These are phyloP conservation scores for Aspergillus sparsus DNA, from an alignment of 495 filamentous ascomycete genomes.

Conservation along the genomic window DNA sequence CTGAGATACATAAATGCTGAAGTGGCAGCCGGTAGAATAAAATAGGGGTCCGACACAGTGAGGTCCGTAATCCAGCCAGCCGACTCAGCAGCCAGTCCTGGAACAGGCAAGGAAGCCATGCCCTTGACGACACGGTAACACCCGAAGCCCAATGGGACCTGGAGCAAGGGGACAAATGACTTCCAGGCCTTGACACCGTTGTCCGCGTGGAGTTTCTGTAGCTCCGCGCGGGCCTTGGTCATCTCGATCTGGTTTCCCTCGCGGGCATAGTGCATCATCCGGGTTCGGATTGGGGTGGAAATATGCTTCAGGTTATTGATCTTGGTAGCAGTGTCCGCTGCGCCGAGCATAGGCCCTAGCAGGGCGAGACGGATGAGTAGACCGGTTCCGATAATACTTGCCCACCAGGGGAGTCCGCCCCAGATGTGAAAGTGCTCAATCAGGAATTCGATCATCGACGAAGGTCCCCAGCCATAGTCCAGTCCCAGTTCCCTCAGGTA, in stretches of 20 bases:
- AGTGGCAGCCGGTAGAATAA: conserved; percentile 63
- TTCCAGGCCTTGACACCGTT: conserved; percentile 57
- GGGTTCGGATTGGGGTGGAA: conserved; percentile 28
- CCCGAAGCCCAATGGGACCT: conserved; percentile 74
- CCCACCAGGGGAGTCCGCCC: conserved; percentile 78
- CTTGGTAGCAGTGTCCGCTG: conserved; percentile 59
- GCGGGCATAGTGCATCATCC: conserved; percentile 45
- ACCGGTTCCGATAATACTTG: conserved; percentile 64
- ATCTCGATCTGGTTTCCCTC: conserved; percentile 44
- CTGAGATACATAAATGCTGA: conserved; percentile 52
- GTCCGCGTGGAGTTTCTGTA: conserved; percentile 48
- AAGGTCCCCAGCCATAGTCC: conserved; percentile 81
- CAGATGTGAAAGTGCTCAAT: conserved; percentile 82
- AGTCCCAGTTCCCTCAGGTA: conserved; percentile 81
- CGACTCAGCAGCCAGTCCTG: conserved; percentile 68
- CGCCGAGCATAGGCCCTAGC: conserved; percentile 62
- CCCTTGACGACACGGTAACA: conserved; percentile 73
- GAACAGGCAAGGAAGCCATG: conserved; percentile 79
- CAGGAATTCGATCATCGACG: conserved; percentile 65
- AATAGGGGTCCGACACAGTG: conserved; percentile 73
- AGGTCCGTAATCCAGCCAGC: conserved; percentile 79
- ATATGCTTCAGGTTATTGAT: conserved; percentile 48
- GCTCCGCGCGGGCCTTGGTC: conserved; percentile 44
- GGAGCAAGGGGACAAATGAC: conserved; percentile 59
- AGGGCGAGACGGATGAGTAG: conserved; percentile 63